Conservation (phyloP, 257 asterid genomes). For the Solanum verrucosum region DNA sequence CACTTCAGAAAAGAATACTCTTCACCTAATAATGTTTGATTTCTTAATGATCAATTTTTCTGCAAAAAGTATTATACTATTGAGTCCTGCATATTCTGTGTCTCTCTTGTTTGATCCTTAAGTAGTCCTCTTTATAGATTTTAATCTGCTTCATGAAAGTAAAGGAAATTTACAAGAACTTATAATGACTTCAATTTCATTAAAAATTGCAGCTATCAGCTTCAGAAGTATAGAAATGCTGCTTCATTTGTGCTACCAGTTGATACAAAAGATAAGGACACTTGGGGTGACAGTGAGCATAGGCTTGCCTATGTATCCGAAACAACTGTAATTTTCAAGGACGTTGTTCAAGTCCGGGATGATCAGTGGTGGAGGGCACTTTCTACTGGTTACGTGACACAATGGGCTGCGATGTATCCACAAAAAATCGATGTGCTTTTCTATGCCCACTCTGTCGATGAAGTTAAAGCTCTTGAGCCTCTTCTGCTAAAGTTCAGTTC, state of each 20-base stretch:
- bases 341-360: conserved; percentile 73
- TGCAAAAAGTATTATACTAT: neutral
- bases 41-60: neutral
- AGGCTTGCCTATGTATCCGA: conserved; percentile 86
- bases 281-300: conserved; percentile 98
- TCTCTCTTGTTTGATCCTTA: neutral
- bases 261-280: conserved; percentile 71
- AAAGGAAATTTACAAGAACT: neutral
- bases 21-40: neutral
- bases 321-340: conserved; percentile 90
- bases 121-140: neutral
- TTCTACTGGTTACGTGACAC: conserved; percentile 75
- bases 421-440: conserved; percentile 78
- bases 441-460: conserved; percentile 71
- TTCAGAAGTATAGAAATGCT: conserved; percentile 85
- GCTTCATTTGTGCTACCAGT: conserved; percentile 84
- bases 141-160: neutral
- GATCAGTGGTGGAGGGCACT: conserved; percentile 98
- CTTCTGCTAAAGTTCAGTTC: conserved; percentile 69
- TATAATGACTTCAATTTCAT: neutral
- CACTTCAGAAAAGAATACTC: neutral
- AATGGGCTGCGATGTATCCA: conserved; percentile 94
- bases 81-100: neutral
- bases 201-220: conserved; percentile 63
- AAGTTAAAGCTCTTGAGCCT: conserved; percentile 62